Evolutionary conservation across 805 yeast genomes (phyloP).

Genomic region (Yarrowia hollandica): DNA sequence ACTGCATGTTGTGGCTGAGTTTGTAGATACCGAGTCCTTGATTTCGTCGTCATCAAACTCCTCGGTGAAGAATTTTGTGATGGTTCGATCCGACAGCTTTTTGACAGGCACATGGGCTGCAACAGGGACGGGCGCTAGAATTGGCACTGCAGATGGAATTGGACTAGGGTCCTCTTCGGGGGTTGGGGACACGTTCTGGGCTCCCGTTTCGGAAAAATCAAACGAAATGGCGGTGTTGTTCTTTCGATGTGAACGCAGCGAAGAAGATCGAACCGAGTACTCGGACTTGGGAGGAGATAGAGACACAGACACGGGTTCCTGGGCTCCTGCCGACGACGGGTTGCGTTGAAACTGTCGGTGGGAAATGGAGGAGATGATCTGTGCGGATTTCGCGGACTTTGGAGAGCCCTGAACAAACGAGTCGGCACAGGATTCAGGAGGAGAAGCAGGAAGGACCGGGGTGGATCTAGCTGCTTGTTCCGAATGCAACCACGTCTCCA

Average conservation of each 20-base stretch:
- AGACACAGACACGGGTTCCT: not conserved
- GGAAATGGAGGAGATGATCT: not conserved
- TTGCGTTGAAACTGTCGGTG: not conserved
- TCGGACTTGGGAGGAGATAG: not conserved
- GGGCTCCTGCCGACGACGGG: not conserved
- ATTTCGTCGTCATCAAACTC: not conserved
- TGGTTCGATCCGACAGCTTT: not conserved
- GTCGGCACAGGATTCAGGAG: not conserved
- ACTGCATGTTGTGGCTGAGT: not conserved
- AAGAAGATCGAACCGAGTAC: not conserved
- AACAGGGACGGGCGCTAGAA: too few relatives aligned
- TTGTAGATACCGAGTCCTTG: not conserved
- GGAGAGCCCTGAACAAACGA: not conserved
- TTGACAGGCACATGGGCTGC: too few relatives aligned
- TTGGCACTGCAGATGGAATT: too few relatives aligned
- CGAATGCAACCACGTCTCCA: slow-evolving; percentile 1
- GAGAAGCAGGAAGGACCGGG: not conserved
- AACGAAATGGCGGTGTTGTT: slow-evolving; percentile 3
- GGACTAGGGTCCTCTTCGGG: too few relatives aligned
- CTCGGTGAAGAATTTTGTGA: not conserved
- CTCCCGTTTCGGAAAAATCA: slow-evolving; percentile 6
- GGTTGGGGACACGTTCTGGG: not conserved
- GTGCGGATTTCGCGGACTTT: not conserved
- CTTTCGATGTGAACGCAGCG: not conserved
- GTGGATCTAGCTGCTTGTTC: not conserved